Evolutionary conservation across 371 early-diverging fungal genomes (phyloP).

Genomic region (Mortierella polycephala): DNA sequence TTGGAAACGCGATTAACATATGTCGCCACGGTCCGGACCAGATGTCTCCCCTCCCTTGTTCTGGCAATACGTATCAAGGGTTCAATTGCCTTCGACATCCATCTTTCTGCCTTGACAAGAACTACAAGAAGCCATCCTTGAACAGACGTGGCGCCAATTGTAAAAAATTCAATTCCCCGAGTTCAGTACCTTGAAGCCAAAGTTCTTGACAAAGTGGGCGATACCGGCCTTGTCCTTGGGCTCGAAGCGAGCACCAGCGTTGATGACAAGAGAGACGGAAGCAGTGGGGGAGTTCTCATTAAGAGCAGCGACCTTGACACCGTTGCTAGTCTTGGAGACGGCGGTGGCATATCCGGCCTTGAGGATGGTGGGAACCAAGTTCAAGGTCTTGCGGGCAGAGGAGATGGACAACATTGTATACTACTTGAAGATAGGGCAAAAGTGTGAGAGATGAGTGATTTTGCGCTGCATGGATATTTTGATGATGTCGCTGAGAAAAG

Average conservation of each 20-base stretch:
- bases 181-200: slow-evolving; percentile 85
- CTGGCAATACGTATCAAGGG: too few relatives aligned
- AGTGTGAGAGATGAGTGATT: background rate
- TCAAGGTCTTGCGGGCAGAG: slow-evolving; percentile 70
- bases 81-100: too few relatives aligned
- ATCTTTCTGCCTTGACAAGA: too few relatives aligned
- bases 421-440: slow-evolving; percentile 1
- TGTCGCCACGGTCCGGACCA: too few relatives aligned
- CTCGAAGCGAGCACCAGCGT: slow-evolving; percentile 92
- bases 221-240: slow-evolving; percentile 76
- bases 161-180: background rate
- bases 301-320: slow-evolving; percentile 68
- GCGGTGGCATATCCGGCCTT: slow-evolving; percentile 71
- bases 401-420: slow-evolving; percentile 65
- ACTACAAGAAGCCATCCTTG: background rate
- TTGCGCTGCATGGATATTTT: too few relatives aligned
- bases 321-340: slow-evolving; percentile 63
- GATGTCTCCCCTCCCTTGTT: too few relatives aligned
- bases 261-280: slow-evolving; percentile 87
- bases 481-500: too few relatives aligned
- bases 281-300: slow-evolving; percentile 78
- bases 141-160: too few relatives aligned
- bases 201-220: slow-evolving; percentile 92
- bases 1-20: too few relatives aligned
- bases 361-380: slow-evolving; percentile 63